Percentiles rank a stretch among this genome's conserved stretches.
Evolutionary conservation across 768 basidiomycete species (phyloP).

Genomic region (Russula sp.): DNA sequence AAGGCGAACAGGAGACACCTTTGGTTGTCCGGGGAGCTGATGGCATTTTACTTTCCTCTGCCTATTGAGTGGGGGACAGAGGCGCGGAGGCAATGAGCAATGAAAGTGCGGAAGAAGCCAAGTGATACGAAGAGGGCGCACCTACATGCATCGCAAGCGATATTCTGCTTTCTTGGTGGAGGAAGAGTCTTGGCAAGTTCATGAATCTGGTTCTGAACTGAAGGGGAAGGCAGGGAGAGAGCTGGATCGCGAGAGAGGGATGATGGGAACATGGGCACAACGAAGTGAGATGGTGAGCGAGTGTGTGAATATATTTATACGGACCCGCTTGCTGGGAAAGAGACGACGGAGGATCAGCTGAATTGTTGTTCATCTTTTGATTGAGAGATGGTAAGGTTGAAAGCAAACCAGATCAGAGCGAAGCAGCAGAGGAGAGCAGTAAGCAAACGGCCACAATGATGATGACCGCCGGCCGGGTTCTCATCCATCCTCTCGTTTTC

Average conservation of each 20-base stretch:
- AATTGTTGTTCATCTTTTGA: not conserved
- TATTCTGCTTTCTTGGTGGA: conserved; percentile 87
- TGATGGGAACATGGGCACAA: conserved; percentile 26
- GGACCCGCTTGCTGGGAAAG: conserved; percentile 13
- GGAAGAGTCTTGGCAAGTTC: conserved; percentile 74
- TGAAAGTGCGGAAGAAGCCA: conserved; percentile 10
- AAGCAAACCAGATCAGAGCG: not conserved
- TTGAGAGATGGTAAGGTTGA: too few species aligned
- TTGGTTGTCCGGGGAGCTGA: conserved; percentile 58
- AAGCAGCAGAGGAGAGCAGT: not conserved
- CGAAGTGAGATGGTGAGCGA: conserved; percentile 9
- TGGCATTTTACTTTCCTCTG: conserved; percentile 87
- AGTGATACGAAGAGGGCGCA: conserved; percentile 26
- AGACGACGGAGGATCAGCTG: conserved; percentile 2
- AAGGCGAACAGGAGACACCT: conserved; percentile 11
- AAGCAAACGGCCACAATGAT: too few species aligned
- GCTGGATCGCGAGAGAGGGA: conserved; percentile 33
- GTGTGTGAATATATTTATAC: conserved; percentile 14
- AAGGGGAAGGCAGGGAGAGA: conserved; percentile 53
- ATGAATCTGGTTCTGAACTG: conserved; percentile 75
- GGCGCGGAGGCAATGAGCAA: conserved; percentile 8
- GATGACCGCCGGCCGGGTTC: too few species aligned
- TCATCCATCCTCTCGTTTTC: not conserved
- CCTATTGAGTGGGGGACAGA: conserved; percentile 32
- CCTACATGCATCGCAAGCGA: conserved; percentile 92